Evolutionary conservation across 2,329 filamentous ascomycete species (phyloP), one percentile per base, ranked within the genome.

Genomic region (Curvularia spicifera): DNA sequence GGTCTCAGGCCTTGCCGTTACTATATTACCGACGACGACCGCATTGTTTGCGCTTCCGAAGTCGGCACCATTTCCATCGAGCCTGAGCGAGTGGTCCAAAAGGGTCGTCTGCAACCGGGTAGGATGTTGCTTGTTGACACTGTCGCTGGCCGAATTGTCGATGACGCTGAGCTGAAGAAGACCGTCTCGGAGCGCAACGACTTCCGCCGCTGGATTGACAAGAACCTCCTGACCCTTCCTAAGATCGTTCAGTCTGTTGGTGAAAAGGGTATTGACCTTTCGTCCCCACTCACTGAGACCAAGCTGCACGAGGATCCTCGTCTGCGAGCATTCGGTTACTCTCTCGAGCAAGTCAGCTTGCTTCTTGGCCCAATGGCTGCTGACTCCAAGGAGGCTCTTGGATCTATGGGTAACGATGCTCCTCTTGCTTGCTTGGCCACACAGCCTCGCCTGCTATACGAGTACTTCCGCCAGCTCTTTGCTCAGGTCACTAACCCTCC

Each of bases 401-500:
- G 94, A 40, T 98, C 94, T 59, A 98, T 98, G 94, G 94, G 94
- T 70, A 98, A 98, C 75, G 94, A 98, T 82, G 91, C 91, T 44
- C 94, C 94, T 43, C 83, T 98, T 64, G 94, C 94, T 52, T 97
- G 93, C 78, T 83, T 98, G 75, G 91, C 94, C n/a, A 86, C 91
- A 65, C 91, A 93, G 63, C 93, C 94, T 67, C 91, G 93, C 68
- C 83, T 97, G 53, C 85, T 97, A 20, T 96, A 91, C 78, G 94
- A 97, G 78, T 98, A 98, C 81, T 98, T 98, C 89, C 89, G 94
- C 63, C 91, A 98, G 82, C 88, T 98, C 43, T 98, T 98, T 77
- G 94, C 94, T 9, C 94, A 98, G 81, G 94, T 98, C 76, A 98
- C 94, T 61, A 98, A 98, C 79, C 94, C 94, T 67, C 94, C 94